Evolutionary conservation across 2,329 filamentous ascomycete species (phyloP).

Genomic region (Colletotrichum spaethianum): DNA sequence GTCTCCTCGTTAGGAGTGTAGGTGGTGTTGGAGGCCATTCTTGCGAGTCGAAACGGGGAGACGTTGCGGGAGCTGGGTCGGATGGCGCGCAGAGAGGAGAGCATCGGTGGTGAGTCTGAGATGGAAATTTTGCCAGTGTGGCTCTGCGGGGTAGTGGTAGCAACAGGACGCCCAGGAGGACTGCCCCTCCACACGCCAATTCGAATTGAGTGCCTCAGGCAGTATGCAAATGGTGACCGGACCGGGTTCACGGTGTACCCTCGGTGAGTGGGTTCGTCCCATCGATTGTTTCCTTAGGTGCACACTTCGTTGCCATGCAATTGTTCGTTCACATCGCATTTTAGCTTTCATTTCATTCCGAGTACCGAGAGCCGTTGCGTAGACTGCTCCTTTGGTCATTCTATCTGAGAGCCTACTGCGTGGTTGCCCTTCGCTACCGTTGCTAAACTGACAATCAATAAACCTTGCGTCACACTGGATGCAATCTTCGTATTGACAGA

Average conservation of each 20-base stretch:
- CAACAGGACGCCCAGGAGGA: slow-evolving; percentile 10
- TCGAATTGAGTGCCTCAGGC: slow-evolving; percentile 17
- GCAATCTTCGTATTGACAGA: background rate
- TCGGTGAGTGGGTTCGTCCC: background rate
- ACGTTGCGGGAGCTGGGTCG: slow-evolving; percentile 55
- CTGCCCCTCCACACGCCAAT: slow-evolving; percentile 28
- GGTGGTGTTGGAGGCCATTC: slow-evolving; percentile 77
- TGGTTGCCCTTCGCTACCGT: background rate
- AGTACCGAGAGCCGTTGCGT: background rate
- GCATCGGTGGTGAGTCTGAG: slow-evolving; percentile 49
- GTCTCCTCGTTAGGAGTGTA: slow-evolving; percentile 86
- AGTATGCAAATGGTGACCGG: no score
- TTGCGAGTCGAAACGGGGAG: slow-evolving; percentile 56
- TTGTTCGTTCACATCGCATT: background rate
- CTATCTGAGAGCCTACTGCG: background rate
- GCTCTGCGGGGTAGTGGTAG: slow-evolving; percentile 32
- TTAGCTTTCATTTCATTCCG: background rate
- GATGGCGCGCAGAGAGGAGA: slow-evolving; percentile 61
- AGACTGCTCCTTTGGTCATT: background rate
- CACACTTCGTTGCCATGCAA: background rate
- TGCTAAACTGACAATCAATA: background rate
- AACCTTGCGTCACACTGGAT: background rate
- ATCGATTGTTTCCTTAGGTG: no score
- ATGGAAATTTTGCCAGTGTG: slow-evolving; percentile 30
- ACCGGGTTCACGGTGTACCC: background rate